Percentiles rank a stretch among this genome's conserved stretches.
Evolutionary conservation across 2,329 filamentous ascomycete genomes (phyloP).

Genomic region (Fusarium aywerte): DNA sequence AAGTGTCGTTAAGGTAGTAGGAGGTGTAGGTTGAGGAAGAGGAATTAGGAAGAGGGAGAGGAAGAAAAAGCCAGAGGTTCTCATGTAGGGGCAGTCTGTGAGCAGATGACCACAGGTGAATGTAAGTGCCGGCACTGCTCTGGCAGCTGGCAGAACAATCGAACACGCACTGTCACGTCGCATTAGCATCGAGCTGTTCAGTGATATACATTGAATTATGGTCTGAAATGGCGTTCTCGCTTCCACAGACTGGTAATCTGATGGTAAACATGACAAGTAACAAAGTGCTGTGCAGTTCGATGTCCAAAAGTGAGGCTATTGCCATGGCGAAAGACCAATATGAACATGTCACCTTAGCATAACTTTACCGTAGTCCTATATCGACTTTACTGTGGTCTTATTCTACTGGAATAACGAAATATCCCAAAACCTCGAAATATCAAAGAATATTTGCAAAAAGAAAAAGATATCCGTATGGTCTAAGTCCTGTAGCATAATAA

Average conservation of each 20-base stretch:
- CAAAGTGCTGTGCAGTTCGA: neutral
- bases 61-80: too few relatives aligned
- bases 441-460: too few relatives aligned
- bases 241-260: neutral
- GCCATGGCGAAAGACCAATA: neutral
- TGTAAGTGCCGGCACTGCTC: conserved; percentile 1
- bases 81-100: neutral
- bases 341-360: too few relatives aligned
- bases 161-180: neutral
- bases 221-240: too few relatives aligned
- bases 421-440: too few relatives aligned
- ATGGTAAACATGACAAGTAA: neutral
- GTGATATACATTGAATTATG: too few relatives aligned
- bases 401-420: neutral
- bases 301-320: neutral
- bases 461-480: too few relatives aligned
- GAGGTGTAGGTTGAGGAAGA: neutral
- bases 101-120: neutral
- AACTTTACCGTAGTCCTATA: neutral
- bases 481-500: too few relatives aligned
- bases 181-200: neutral
- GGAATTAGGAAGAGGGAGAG: neutral
- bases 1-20: neutral
- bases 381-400: neutral
- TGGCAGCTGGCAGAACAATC: neutral